These are phyloP conservation scores for Colletotrichum sp. DNA, from an alignment of 2,329 filamentous ascomycete genomes.

Conservation along the genomic window DNA sequence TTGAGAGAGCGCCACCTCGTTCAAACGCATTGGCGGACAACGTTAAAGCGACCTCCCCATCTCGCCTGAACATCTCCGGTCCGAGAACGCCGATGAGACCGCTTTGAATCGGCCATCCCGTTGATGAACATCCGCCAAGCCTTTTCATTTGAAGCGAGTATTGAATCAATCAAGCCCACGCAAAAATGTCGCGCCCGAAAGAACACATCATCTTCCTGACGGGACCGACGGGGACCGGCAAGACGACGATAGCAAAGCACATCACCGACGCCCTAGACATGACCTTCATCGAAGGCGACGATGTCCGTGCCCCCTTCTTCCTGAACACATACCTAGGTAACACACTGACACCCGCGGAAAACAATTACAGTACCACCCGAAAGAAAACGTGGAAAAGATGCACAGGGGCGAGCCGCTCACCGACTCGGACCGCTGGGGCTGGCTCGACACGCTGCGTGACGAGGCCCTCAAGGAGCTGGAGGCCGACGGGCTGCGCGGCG, in stretches of 20 bases:
- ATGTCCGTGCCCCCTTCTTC: slow-evolving; percentile 46
- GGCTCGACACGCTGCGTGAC: slow-evolving; percentile 67
- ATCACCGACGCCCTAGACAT: slow-evolving; percentile 53
- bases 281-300: slow-evolving; percentile 65
- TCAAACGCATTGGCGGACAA: not conserved
- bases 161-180: not conserved
- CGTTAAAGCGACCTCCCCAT: not conserved
- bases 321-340: not conserved
- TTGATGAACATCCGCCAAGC: not conserved
- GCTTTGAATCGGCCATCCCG: not conserved
- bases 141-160: not conserved
- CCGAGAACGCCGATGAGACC: not conserved
- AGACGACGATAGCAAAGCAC: slow-evolving; percentile 61
- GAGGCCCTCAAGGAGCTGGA: slow-evolving; percentile 44
- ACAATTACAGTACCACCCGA: slow-evolving; percentile 57
- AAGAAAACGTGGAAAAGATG: slow-evolving; percentile 77
- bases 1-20: not conserved
- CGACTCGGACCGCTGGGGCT: slow-evolving; percentile 79
- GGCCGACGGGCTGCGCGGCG: slow-evolving; percentile 50
- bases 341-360: not conserved
- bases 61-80: not conserved
- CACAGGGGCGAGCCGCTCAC: slow-evolving; percentile 69
- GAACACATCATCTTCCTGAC: slow-evolving; percentile 65
- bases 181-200: slow-evolving; percentile 10
- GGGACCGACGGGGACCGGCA: slow-evolving; percentile 65